Percentiles rank a stretch among this genome's conserved stretches.
Evolutionary conservation across 2,329 filamentous ascomycete species (phyloP).

Genomic region (Didymella pomorum): DNA sequence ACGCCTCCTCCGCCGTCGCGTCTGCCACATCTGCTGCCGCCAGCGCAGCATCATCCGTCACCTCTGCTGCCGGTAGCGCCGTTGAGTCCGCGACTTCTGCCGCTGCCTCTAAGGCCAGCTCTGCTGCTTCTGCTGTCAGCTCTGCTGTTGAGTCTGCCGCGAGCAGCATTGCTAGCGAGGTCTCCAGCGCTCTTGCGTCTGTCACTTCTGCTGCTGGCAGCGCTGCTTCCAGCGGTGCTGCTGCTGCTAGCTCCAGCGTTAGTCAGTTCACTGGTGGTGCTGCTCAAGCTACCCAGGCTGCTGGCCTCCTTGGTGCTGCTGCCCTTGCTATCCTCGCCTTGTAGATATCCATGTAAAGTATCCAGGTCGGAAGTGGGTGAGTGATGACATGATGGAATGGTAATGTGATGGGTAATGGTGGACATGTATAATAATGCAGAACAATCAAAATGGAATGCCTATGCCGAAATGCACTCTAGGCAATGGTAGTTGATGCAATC

Average conservation of each 20-base stretch:
- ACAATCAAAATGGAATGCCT: neutral
- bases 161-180: conserved; percentile 22
- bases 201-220: neutral
- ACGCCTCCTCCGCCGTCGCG: conserved; percentile 24
- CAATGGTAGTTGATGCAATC: neutral
- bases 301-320: conserved; percentile 46
- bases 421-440: neutral
- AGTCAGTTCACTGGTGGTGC: conserved; percentile 48
- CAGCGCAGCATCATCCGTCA: conserved; percentile 14
- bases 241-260: conserved; percentile 24
- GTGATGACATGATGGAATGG: neutral
- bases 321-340: conserved; percentile 48
- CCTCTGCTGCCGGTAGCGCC: conserved; percentile 17
- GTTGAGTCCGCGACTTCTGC: conserved; percentile 14
- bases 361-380: neutral
- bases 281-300: conserved; percentile 44
- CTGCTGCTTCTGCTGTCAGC: conserved; percentile 18
- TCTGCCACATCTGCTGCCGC: conserved; percentile 22
- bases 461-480: neutral
- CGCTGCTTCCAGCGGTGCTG: conserved; percentile 5
- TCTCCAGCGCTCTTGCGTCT: conserved; percentile 5
- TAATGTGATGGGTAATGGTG: neutral
- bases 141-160: conserved; percentile 23
- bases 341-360: conserved; percentile 31
- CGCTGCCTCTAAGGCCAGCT: conserved; percentile 1